A percentile compares a stretch with the other conserved stretches of the same genome.
These are phyloP conservation scores for Fusarium duplospermum DNA, from an alignment of 2,329 filamentous ascomycete genomes.

Conservation along the genomic window DNA sequence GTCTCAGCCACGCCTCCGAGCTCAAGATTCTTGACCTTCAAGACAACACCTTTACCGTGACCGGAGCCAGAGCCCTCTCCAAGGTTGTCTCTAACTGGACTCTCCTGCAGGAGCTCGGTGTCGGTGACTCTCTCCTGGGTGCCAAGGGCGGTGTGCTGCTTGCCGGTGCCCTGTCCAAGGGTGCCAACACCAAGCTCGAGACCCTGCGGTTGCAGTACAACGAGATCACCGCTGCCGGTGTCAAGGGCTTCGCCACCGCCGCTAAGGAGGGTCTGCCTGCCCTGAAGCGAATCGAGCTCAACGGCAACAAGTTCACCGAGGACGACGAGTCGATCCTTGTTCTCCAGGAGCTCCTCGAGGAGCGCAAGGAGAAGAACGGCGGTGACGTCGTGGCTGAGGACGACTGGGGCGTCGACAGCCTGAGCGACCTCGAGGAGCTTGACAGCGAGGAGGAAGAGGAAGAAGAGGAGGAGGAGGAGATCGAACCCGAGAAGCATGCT, in stretches of 20 bases:
- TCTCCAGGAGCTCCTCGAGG: conserved; percentile 78
- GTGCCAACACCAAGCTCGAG: conserved; percentile 83
- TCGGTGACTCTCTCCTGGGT: conserved; percentile 88
- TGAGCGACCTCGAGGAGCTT: conserved; percentile 87
- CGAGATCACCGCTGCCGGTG: conserved; percentile 83
- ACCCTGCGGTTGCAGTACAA: conserved; percentile 91
- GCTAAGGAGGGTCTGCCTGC: conserved; percentile 76
- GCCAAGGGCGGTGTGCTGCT: conserved; percentile 81
- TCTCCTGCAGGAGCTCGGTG: conserved; percentile 82
- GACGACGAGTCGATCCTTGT: conserved; percentile 79
- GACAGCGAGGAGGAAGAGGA: conserved; percentile 75
- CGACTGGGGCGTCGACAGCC: conserved; percentile 85
- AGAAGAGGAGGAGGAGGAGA: conserved; percentile 73
- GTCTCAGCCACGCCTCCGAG: conserved; percentile 75
- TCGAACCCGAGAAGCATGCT: conserved; percentile 70
- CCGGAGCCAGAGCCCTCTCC: conserved; percentile 82
- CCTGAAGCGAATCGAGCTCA: conserved; percentile 88
- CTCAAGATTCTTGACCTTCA: conserved; percentile 89
- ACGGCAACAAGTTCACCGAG: conserved; percentile 94
- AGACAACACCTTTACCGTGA: conserved; percentile 94
- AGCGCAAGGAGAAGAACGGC: conserved; percentile 79
- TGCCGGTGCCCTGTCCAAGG: conserved; percentile 77
- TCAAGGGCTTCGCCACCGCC: conserved; percentile 78
- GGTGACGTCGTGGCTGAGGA: conserved; percentile 78
- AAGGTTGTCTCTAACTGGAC: conserved; percentile 80